Conservation (phyloP, 768 basidiomycete genomes). For the Auricularia auricula-judae region DNA sequence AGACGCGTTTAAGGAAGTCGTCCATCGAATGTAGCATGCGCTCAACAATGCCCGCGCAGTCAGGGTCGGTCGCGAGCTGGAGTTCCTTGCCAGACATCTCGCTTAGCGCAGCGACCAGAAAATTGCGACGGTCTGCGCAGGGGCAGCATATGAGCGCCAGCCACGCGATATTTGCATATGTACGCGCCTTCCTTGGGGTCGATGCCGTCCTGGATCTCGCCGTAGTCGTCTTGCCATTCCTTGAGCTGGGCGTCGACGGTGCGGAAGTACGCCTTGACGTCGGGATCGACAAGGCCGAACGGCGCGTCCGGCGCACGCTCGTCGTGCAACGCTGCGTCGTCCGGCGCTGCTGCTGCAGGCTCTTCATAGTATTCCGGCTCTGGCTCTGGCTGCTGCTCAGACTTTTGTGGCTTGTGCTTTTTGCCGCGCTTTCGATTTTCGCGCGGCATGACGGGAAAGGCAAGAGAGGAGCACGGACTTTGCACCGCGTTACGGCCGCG, state of each 20-base stretch:
- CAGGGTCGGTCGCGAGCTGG: conserved; percentile 84
- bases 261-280: conserved; percentile 87
- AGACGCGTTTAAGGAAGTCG: conserved; percentile 87
- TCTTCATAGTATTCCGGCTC: conserved; percentile 14
- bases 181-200: conserved; percentile 9
- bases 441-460: conserved; percentile 42
- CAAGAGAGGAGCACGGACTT: background rate
- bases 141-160: background rate
- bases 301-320: conserved; percentile 48
- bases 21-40: conserved; percentile 90
- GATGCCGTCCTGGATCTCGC: conserved; percentile 30
- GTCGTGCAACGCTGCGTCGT: conserved; percentile 29
- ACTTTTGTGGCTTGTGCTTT: conserved; percentile 48
- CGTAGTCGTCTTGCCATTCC: conserved; percentile 63
- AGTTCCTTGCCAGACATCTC: conserved; percentile 86
- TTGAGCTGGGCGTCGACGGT: conserved; percentile 81
- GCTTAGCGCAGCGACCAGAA: conserved; percentile 70
- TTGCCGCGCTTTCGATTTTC: conserved; percentile 70
- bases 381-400: conserved; percentile 14
- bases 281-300: conserved; percentile 81
- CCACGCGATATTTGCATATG: conserved; percentile 1
- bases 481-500: no score
- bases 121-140: conserved; percentile 54
- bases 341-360: conserved; percentile 15
- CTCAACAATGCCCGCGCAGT: conserved; percentile 85